Evolutionary conservation across 768 basidiomycete genomes (phyloP), one percentile per base, ranked within the genome.

Genomic region (Collybia nuda): DNA sequence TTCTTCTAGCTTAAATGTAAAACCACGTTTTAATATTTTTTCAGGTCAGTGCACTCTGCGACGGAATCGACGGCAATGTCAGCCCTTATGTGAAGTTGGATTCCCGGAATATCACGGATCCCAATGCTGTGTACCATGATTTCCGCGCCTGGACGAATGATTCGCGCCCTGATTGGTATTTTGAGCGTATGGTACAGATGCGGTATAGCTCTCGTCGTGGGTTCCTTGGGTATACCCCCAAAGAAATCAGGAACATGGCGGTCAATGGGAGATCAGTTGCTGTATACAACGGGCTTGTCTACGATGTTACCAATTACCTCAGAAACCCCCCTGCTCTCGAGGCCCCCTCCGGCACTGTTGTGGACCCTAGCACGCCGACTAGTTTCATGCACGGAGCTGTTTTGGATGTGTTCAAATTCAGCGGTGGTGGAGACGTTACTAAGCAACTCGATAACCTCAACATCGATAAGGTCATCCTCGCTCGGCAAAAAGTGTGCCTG

Each of bases 111-210:
- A 79, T 80, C 62, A 82, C 86, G 18, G 86, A 90, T 54, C 62
- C 71, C 15, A 89, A 94, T 60, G 75, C 88, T 0, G 76, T 84
- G 59, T 99, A 98, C 65, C 97, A 98, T 66, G 96, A 99, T 65
- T 99, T 99, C 82, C 89, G 96, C 15, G 86, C 86, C 0, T 85
- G 77, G 63, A 88, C 86, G 29, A 88, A 85, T 52, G 96, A 98
- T 62, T 87, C 88, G 0, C 83, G 97, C 7, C 96, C 97, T 0
- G 97, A 99, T 63, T 99, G 97, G 97, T 99, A 98, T 67, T 94
- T 90, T 56, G 89, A 98, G 71, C 77, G 75, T 52, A 98, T 99
- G 97, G 89, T 90, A 2, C 67, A 81, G 63, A 87, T 99, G 88
- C 89, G 97, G 6, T 97, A 88, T 76, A 86, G 83, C 47, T 84